Evolutionary conservation across 345 rosid species (phyloP), one percentile per base, ranked within the genome.

Genomic region (Corchorus olitorius): DNA sequence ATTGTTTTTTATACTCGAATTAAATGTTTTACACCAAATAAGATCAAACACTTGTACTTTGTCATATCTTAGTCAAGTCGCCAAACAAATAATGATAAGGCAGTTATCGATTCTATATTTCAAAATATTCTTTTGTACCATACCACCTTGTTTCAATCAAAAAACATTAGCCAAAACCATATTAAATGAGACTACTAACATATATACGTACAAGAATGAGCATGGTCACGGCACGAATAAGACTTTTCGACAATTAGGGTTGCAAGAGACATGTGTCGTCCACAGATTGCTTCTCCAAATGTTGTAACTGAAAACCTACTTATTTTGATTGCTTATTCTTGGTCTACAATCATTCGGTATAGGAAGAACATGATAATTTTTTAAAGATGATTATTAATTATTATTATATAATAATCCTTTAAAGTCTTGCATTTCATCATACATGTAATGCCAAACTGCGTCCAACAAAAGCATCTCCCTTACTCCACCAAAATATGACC

Each of bases 351-450:
- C n/a, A 53, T 71, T 71, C 37, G 75, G 48, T 13, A 50, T 13
- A 50, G 17, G 35, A 19, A 13, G 63, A 55, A n/a, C 11, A 70
- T 4, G 22, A 45, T 12, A 20, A 10, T 45, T 39, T 39, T 39
- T 39, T 3, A 39, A 27, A 27, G 27, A 27, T 27, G 27, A 27
- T 27, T 27, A 27, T 27, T 27, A 27, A 27, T 27, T 27, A 27
- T 27, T 27, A 27, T 27, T 27, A 27, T 27, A 27, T 27, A 27
- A 27, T 27, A 27, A 27, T 27, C 27, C 27, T 27, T 60, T 17
- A 52, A 72, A 72, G 75, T 72, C 75, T 39, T 70, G 48, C 62
- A 35, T 53, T 53, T 53, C 74, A 53, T 70, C 62, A 70, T 52
- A 16, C 64, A 72, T 19, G 6, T 27, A 70, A 34, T 17, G 60